Conservation (phyloP, 371 early-diverging fungal genomes). For the Entomophthora muscae region DNA sequence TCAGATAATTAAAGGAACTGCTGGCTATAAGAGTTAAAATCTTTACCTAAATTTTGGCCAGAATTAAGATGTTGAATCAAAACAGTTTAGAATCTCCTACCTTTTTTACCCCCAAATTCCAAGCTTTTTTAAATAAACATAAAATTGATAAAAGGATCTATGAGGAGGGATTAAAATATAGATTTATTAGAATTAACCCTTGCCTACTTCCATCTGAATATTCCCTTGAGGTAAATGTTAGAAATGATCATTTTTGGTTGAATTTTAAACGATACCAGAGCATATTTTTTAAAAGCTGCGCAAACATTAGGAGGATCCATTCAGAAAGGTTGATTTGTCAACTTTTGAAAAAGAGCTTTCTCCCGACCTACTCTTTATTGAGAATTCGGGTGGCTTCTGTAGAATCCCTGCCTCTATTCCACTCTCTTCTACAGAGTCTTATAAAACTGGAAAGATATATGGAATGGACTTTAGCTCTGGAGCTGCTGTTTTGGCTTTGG, state of each 20-base stretch:
- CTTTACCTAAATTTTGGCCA: too few species aligned
- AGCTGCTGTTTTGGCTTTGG: conserved; percentile 41
- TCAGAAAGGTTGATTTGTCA: background rate
- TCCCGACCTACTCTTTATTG: background rate
- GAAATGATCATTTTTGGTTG: too few species aligned
- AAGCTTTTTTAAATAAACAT: background rate
- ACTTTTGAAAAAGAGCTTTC: background rate
- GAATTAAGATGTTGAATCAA: too few species aligned
- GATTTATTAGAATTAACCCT: background rate
- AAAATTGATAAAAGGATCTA: background rate
- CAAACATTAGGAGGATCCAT: background rate
- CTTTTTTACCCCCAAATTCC: background rate
- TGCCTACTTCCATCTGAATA: background rate
- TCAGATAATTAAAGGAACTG: too few species aligned
- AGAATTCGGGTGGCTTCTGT: background rate
- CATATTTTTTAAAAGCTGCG: too few species aligned
- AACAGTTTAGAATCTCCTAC: too few species aligned
- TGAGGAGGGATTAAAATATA: background rate
- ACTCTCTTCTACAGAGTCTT: background rate
- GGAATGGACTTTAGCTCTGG: conserved; percentile 80
- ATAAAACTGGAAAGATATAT: conserved; percentile 21
- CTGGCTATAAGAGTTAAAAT: too few species aligned
- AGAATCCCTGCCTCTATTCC: background rate
- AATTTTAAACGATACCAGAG: background rate
- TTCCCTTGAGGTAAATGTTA: background rate